These are phyloP conservation scores for Eucalyptus tenuipes DNA, from an alignment of 345 rosid genomes.

Conservation along the genomic window DNA sequence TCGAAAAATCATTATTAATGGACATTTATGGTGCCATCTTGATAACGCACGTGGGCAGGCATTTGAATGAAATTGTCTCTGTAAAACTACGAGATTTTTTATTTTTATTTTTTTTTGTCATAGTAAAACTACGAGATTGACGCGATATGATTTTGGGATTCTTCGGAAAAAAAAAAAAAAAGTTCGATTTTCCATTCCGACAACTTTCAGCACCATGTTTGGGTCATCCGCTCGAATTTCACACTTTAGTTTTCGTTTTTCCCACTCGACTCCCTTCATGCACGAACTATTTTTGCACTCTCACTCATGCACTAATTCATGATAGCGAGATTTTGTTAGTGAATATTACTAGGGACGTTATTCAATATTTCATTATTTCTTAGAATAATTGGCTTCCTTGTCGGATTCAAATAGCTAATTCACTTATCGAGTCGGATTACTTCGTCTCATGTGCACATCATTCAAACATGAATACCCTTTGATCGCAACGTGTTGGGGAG, in stretches of 20 bases:
- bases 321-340: not conserved
- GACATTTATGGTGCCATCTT: not conserved
- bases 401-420: fast-evolving
- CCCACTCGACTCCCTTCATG: not conserved
- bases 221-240: not conserved
- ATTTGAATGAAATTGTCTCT: fast-evolving
- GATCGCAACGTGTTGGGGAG: fast-evolving
- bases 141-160: not conserved
- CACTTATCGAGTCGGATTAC: fast-evolving
- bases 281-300: not conserved
- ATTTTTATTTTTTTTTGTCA: fast-evolving
- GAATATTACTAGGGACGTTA: not conserved
- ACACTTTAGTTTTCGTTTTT: not conserved
- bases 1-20: not conserved
- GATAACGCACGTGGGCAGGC: not conserved
- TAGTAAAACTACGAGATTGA: not conserved
- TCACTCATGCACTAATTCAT: not conserved
- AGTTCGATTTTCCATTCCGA: not conserved
- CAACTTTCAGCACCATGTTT: not conserved
- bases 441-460: not conserved
- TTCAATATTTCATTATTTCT: not conserved
- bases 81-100: not conserved
- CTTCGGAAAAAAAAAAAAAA: no score
- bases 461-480: not conserved
- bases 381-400: not conserved